phyloP scores from a whole-genome alignment of 768 basidiomycete species.

The Mycena galericulata region DNA sequence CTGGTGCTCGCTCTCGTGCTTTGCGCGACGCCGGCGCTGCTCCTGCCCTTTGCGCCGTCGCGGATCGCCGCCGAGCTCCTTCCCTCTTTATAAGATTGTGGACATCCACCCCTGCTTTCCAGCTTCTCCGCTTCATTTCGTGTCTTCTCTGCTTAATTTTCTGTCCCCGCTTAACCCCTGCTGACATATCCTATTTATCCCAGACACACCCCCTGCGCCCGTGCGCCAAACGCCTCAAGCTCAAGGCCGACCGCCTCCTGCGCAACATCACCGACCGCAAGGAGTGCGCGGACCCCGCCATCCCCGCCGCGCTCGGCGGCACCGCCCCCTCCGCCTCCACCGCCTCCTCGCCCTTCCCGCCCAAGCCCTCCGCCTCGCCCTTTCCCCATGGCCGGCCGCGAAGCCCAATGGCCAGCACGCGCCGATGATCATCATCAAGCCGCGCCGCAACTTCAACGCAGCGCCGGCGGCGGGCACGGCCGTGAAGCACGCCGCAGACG shows the following conservation, averaged over 20 bases:
- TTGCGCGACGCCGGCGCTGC: too few relatives aligned
- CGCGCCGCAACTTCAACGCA: conserved; percentile 35
- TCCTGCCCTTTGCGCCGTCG: too few relatives aligned
- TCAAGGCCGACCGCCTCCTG: conserved; percentile 88
- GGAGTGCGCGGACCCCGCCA: conserved; percentile 78
- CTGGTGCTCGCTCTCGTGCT: too few relatives aligned
- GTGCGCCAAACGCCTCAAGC: conserved; percentile 83
- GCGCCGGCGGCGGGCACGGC: conserved; percentile 14
- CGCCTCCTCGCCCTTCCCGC: too few relatives aligned
- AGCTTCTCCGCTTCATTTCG: too few relatives aligned
- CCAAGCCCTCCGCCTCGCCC: conserved; percentile 14
- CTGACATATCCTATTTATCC: not conserved
- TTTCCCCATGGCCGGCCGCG: too few relatives aligned
- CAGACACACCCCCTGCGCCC: conserved; percentile 91
- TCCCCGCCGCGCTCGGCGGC: conserved; percentile 57
- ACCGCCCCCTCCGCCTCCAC: not conserved
- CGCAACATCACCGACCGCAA: conserved; percentile 91
- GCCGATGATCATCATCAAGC: conserved; percentile 43
- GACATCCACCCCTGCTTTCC: too few relatives aligned
- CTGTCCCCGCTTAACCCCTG: too few relatives aligned
- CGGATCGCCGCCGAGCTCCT: too few relatives aligned
- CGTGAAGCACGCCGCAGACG: conserved; percentile 43
- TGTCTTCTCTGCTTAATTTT: too few relatives aligned
- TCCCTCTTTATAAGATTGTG: too few relatives aligned
- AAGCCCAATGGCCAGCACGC: conserved; percentile 46